Evolutionary conservation across 371 early-diverging fungal species (phyloP), one percentile per base, ranked within the genome.

Genomic region (Rhizopus delemar): DNA sequence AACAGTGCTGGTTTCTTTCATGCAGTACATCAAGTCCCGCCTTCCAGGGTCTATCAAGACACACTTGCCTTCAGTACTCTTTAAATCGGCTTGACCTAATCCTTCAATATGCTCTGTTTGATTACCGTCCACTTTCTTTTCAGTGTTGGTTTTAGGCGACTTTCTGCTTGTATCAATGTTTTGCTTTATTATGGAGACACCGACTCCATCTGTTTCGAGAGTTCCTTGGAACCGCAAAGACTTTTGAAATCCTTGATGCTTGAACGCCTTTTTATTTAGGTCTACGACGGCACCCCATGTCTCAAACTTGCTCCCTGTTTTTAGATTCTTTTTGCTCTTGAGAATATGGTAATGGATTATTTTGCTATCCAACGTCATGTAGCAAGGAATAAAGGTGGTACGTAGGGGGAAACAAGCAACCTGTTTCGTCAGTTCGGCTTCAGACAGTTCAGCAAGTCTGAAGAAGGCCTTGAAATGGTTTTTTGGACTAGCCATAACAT

Each of bases 151-250:
- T 16, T 9, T 11, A 16, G 46, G 8, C 38, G 12, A 8, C 12
- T 46, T 46, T 56, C 46, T 56, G 35, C 7, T 36, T 45, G 22
- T 41, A 46, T 8, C 12, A 6, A 11, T 46, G 15, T 32, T 46
- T 36, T 57, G 31, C 22, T 57, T 57, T 2, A 57, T 29, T 8
- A 51, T 15, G n/a, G 58, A 57, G 0, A 41, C 58, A n/a, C 41
- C 50, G 36, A 57, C 51, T 39, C 58, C 58, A 41, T 57, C 51
- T 3, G 58, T 57, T 50, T 57, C 51, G 11, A 50, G 38, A 8
- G 58, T 57, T 1, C 41, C 50, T 41, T 43, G 16, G 15, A 57
- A 57, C 3, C 28, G 51, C 7, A 50, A 15, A 13, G 41, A 43
- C 16, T 33, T 51, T 7, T 57, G 28, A 12, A 13, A 3, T n/a